Percentiles rank a stretch among this genome's conserved stretches.
Conservation (phyloP, 2,329 filamentous ascomycete species). For the Neofusicoccum kwambonambiense region DNA sequence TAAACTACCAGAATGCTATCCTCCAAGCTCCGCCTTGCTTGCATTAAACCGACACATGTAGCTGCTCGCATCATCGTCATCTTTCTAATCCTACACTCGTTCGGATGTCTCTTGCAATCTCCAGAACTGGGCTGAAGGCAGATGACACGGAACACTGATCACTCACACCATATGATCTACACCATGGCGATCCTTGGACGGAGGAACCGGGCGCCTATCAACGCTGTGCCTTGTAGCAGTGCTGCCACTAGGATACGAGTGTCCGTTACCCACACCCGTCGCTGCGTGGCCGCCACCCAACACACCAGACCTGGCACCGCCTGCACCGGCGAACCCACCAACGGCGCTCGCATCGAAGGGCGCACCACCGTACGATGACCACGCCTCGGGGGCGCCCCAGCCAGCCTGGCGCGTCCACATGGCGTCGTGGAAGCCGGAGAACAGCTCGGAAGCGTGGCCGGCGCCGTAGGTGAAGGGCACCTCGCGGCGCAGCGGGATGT, state of each 20-base stretch:
- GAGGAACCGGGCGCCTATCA: conserved; percentile 30
- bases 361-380: conserved; percentile 40
- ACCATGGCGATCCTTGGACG: neutral
- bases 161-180: neutral
- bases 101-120: too few species aligned
- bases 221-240: conserved; percentile 25
- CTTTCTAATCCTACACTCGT: too few species aligned
- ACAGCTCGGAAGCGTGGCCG: conserved; percentile 35
- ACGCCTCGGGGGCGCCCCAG: conserved; percentile 52
- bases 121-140: too few species aligned
- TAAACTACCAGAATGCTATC: too few species aligned
- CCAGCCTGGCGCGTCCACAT: conserved; percentile 60
- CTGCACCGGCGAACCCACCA: neutral
- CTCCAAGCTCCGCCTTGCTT: too few species aligned
- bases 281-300: neutral
- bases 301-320: neutral
- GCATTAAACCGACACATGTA: too few species aligned
- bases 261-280: neutral
- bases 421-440: conserved; percentile 51
- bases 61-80: too few species aligned
- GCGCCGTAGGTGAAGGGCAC: conserved; percentile 55
- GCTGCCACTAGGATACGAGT: neutral
- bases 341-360: conserved; percentile 44
- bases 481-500: conserved; percentile 63
- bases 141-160: too few species aligned